Percentiles rank a stretch among this genome's conserved stretches.
Evolutionary conservation across 2,329 filamentous ascomycete species (phyloP).

Genomic region (Diaporthe ampelina): DNA sequence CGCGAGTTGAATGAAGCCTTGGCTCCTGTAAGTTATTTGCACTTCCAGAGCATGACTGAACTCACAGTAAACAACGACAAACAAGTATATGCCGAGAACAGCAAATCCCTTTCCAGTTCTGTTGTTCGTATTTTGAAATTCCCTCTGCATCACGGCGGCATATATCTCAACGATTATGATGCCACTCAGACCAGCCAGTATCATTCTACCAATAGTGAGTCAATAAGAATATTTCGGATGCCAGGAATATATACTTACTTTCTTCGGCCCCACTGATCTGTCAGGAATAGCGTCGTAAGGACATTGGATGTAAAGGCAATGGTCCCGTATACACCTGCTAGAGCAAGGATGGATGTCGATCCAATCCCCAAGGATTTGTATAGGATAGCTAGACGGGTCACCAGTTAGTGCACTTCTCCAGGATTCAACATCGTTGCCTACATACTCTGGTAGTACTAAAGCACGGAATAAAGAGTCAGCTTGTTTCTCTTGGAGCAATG

Average conservation of each 20-base stretch:
- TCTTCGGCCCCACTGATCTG: constrained; percentile 71
- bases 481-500: background rate
- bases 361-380: constrained; percentile 68
- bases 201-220: constrained; percentile 58
- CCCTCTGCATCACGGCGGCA: constrained; percentile 69
- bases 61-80: constrained; percentile 68
- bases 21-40: too few species aligned
- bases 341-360: constrained; percentile 63
- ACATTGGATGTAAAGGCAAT: constrained; percentile 64
- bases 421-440: constrained; percentile 36
- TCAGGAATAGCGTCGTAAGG: constrained; percentile 65
- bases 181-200: constrained; percentile 64
- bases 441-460: constrained; percentile 41
- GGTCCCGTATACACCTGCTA: constrained; percentile 69
- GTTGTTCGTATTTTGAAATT: constrained; percentile 69
- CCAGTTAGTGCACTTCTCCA: background rate
- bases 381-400: constrained; percentile 57
- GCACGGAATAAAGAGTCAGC: constrained; percentile 44
- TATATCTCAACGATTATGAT: constrained; percentile 71
- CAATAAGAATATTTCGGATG: too few species aligned
- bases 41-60: background rate
- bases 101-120: constrained; percentile 70
- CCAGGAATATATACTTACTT: constrained; percentile 53
- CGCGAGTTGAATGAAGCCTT: background rate
- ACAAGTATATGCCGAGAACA: constrained; percentile 71